Evolutionary conservation across 371 early-diverging fungal species (phyloP).

Genomic region (Circinella minor): DNA sequence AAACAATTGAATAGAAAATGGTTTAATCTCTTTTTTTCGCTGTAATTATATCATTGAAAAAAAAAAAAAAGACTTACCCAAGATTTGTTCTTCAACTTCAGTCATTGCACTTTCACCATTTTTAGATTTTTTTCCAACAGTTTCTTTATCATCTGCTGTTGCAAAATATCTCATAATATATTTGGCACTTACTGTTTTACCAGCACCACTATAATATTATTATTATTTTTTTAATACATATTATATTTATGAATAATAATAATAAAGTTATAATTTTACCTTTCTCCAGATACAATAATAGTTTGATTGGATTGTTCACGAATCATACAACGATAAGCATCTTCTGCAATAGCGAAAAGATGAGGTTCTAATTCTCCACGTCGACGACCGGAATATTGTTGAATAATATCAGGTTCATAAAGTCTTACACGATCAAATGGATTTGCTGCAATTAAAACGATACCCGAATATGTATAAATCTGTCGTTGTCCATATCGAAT

Average conservation of each 20-base stretch:
- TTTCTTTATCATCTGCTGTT: conserved; percentile 77
- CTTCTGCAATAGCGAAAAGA: conserved; percentile 98
- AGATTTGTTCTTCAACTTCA: conserved; percentile 82
- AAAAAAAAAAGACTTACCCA: conserved; percentile 40
- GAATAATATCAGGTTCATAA: conserved; percentile 88
- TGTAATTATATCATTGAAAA: too few species aligned
- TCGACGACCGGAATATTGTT: conserved; percentile 91
- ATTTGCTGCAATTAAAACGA: conserved; percentile 98
- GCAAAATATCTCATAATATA: conserved; percentile 99
- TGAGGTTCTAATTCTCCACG: conserved; percentile 98
- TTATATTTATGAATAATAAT: background rate
- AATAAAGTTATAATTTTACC: conserved; percentile 37
- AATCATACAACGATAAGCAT: conserved; percentile 97
- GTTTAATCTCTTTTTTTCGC: conserved; percentile 1
- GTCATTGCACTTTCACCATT: conserved; percentile 60
- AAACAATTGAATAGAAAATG: background rate
- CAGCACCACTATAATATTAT: conserved; percentile 75
- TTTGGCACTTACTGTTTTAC: conserved; percentile 96
- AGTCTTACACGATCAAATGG: conserved; percentile 92
- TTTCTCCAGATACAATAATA: conserved; percentile 98
- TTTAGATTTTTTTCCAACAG: conserved; percentile 39
- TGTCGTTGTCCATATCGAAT: conserved; percentile 86
- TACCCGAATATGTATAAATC: conserved; percentile 99
- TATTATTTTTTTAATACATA: background rate
- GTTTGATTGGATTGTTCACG: conserved; percentile 93